Evolutionary conservation across 768 basidiomycete genomes (phyloP).

Genomic region (Phylloporus arenicola): DNA sequence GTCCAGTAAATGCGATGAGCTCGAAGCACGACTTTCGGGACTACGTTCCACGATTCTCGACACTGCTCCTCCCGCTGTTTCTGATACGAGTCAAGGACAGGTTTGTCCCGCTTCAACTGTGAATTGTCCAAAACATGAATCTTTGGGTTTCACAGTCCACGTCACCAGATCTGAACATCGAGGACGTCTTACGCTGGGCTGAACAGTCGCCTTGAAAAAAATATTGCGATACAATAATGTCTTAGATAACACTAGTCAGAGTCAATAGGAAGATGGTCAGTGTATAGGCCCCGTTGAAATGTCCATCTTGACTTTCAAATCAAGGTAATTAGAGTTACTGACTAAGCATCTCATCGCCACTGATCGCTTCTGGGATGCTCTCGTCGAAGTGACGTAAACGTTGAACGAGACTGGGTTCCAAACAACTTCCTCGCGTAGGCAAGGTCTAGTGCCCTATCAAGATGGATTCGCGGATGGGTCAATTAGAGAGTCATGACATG

Average conservation of each 20-base stretch:
- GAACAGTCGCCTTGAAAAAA: slow-evolving; percentile 37
- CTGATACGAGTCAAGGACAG: slow-evolving; percentile 9
- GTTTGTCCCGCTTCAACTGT: slow-evolving; percentile 5
- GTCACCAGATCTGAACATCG: slow-evolving; percentile 12
- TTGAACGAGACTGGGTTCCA: too few relatives aligned
- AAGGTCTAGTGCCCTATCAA: too few relatives aligned
- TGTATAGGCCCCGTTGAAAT: too few relatives aligned
- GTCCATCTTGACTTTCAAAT: too few relatives aligned
- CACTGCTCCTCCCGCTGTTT: background rate
- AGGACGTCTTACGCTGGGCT: slow-evolving; percentile 54
- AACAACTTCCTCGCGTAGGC: too few relatives aligned
- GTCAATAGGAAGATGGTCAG: too few relatives aligned
- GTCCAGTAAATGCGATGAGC: slow-evolving; percentile 62
- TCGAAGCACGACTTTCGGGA: slow-evolving; percentile 59
- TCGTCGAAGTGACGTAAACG: too few relatives aligned
- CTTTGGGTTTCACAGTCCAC: slow-evolving; percentile 7
- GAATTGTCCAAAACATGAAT: background rate
- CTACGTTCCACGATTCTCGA: slow-evolving; percentile 35
- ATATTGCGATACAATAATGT: background rate
- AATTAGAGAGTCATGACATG: background rate
- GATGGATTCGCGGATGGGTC: background rate
- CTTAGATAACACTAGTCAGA: background rate
- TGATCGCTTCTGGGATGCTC: too few relatives aligned
- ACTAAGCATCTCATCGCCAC: too few relatives aligned
- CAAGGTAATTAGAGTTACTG: too few relatives aligned